phyloP scores from a whole-genome alignment of 2,329 filamentous ascomycete genomes.

The Fusarium luffae region DNA sequence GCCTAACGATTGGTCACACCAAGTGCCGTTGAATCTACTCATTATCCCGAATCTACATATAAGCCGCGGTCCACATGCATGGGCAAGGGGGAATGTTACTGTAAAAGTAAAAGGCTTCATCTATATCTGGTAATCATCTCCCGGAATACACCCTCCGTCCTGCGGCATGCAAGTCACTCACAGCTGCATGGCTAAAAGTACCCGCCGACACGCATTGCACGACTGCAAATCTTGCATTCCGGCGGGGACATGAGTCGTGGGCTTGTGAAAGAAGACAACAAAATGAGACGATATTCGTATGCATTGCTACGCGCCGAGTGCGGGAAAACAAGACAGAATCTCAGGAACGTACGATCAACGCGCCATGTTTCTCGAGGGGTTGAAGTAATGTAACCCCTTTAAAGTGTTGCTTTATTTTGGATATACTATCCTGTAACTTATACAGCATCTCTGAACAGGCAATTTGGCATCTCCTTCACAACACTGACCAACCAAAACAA shows the following conservation, averaged over 20 bases:
- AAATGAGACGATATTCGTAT: constrained; percentile 3
- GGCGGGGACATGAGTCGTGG: constrained; percentile 5
- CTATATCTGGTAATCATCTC: background rate
- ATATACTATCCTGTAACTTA: background rate
- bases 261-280: background rate
- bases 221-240: constrained; percentile 1
- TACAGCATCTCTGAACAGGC: background rate
- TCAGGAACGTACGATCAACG: background rate
- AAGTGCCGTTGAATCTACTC: background rate
- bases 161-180: constrained; percentile 1
- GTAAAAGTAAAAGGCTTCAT: background rate
- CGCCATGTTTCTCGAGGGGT: background rate
- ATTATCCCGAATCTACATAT: background rate
- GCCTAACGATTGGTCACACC: background rate
- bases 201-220: constrained; percentile 1
- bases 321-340: background rate
- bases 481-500: background rate
- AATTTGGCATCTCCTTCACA: background rate
- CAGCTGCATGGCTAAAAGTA: constrained; percentile 1
- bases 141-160: constrained; percentile 4
- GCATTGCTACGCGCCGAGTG: background rate
- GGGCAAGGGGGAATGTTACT: background rate
- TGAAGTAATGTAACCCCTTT: background rate
- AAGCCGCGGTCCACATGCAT: background rate
- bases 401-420: background rate